Base-by-base conservation (phyloP, 768 basidiomycete species). In the Dentipellis sp. region DNA sequence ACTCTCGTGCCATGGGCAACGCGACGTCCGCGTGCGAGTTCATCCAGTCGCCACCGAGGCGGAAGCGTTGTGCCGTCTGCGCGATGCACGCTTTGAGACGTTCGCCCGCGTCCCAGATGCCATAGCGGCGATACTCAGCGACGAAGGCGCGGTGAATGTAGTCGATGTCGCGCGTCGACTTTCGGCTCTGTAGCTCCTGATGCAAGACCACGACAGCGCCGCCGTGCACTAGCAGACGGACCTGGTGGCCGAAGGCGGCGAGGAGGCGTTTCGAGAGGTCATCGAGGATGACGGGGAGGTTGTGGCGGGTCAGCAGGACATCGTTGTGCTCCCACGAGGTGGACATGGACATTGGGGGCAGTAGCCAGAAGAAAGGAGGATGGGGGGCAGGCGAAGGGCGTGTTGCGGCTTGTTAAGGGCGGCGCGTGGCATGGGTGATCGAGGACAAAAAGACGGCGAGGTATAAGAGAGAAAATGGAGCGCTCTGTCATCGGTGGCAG, bases 161-260 rank as follows among this genome's bases (percentile, higher is more conserved):
- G 69, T 88, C 86, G 21, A 88, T 73, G 63, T 88, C 86, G 35
- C 83, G 74, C 0, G 86, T 88, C 16, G 74, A 76, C 49, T 82
- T 74, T 16, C 68, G 61, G 72, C 71, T 23, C 69, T 72, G 54
- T 72, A 71, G 54, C 54, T 64, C 53, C 64, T 73, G 74, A 48
- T 88, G 84, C 1, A 88, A 74, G 21, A 88, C 75, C 83, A 88
- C 86, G 55, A 83, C 83, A 0, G 83, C 85, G 0, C 86, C 86
- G 19, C 86, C 86, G 56, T 88, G 86, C 0, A 85, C 73, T 50
- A 87, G 80, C 16, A 88, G 74, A 6, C 80, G 76, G 3, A 88
- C 73, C 37, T 75, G 77, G 36, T 65, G 65, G n/a, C 73, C 71
- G 62, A 87, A 86, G 6, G 67, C 67, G 1, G 64, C 42, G 11